A percentile compares a stretch with the other conserved stretches of the same genome.
These are phyloP conservation scores for Fragosphaeria purpurea DNA, from an alignment of 2,329 filamentous ascomycete genomes.

Conservation along the genomic window DNA sequence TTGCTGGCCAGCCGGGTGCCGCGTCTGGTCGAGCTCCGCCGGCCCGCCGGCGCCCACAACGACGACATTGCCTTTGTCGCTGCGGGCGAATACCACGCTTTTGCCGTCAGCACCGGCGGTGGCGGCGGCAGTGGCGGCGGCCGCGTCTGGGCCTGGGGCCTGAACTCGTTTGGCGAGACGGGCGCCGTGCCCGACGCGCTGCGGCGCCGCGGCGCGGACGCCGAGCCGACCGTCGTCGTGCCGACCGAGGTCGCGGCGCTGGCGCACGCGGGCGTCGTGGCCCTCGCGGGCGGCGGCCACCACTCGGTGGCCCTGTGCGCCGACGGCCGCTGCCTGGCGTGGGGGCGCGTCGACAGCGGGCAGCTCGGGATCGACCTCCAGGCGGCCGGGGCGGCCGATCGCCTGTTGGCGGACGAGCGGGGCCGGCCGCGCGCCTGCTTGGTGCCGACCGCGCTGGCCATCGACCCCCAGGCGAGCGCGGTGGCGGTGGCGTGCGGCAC, in stretches of 20 bases:
- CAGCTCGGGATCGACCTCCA: slow-evolving; percentile 35
- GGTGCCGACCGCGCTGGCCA: slow-evolving; percentile 43
- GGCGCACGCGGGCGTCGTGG: neutral
- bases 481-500: neutral
- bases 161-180: slow-evolving; percentile 56
- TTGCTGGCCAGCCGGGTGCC: slow-evolving; percentile 7
- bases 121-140: slow-evolving; percentile 28
- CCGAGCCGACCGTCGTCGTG: neutral
- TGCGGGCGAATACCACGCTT: slow-evolving; percentile 54
- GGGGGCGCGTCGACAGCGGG: slow-evolving; percentile 28
- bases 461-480: slow-evolving; percentile 25
- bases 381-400: neutral
- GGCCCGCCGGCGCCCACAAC: neutral
- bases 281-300: slow-evolving; percentile 49
- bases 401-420: slow-evolving; percentile 39
- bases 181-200: slow-evolving; percentile 24
- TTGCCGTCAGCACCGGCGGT: slow-evolving; percentile 49
- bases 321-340: slow-evolving; percentile 25
- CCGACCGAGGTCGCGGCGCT: slow-evolving; percentile 3
- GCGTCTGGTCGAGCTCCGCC: slow-evolving; percentile 24
- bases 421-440: slow-evolving; percentile 51
- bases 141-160: slow-evolving; percentile 54
- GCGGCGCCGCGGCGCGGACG: neutral
- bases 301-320: slow-evolving; percentile 41
- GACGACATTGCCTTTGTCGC: slow-evolving; percentile 33